Evolutionary conservation across 768 basidiomycete genomes (phyloP).

Genomic region (Piloderma croceum): DNA sequence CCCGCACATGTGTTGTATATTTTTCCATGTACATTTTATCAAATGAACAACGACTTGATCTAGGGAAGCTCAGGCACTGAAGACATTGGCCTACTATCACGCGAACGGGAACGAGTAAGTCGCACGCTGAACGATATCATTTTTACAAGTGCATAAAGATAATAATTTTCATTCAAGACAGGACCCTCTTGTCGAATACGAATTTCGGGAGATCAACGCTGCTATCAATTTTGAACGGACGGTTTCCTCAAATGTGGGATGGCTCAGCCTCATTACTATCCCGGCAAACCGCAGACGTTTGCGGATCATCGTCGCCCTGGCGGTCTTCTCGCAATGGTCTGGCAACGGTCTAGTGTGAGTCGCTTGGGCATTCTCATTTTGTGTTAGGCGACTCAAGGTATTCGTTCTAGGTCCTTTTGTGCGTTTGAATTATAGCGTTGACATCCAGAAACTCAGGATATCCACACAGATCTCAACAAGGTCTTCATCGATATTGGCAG

Average conservation of each 20-base stretch:
- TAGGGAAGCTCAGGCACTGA: conserved; percentile 41
- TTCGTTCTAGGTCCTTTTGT: conserved; percentile 22
- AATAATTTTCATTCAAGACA: conserved; percentile 6
- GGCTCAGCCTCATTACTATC: conserved; percentile 40
- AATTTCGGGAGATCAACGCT: conserved; percentile 61
- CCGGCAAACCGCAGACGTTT: conserved; percentile 50
- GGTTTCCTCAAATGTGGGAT: conserved; percentile 38
- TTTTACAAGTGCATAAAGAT: no score
- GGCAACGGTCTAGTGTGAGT: conserved; percentile 41
- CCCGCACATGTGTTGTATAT: not conserved
- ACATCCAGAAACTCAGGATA: not conserved
- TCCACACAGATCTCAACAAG: conserved; percentile 40
- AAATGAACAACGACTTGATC: not conserved
- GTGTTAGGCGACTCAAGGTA: not conserved
- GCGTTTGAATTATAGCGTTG: conserved; percentile 4
- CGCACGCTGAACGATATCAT: not conserved
- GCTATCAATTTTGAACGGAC: conserved; percentile 42
- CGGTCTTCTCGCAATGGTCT: conserved; percentile 57
- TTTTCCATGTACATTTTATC: not conserved
- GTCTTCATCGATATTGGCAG: conserved; percentile 49
- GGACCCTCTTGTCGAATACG: conserved; percentile 54
- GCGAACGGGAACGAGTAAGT: conserved; percentile 38
- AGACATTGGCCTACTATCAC: conserved; percentile 51
- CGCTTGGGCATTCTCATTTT: not conserved
- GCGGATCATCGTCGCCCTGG: conserved; percentile 52